These are phyloP conservation scores for Saccharum spontaneum DNA, from an alignment of 176 grass and related monocot species.

Conservation along the genomic window DNA sequence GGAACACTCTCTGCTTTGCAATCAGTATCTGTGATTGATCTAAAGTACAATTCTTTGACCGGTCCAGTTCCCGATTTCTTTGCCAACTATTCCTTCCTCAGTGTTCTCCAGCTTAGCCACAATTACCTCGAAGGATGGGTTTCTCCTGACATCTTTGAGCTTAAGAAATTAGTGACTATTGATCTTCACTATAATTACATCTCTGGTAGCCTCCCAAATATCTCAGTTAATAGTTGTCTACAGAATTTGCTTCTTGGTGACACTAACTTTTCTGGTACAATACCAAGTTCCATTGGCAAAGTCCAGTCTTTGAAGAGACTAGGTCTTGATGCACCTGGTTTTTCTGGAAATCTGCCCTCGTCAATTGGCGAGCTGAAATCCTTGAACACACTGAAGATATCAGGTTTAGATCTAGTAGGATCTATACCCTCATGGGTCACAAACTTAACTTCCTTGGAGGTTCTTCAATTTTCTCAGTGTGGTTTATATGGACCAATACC, in stretches of 20 bases:
- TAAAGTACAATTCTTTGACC: too few species aligned
- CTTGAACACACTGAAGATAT: background rate
- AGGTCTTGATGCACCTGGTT: background rate
- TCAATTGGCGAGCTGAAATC: background rate
- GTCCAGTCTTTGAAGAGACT: conserved; percentile 34
- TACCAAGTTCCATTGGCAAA: too few species aligned
- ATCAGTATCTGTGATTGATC: too few species aligned
- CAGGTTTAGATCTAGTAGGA: background rate
- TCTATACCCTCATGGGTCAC: background rate
- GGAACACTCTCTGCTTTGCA: too few species aligned
- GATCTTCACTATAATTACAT: conserved; percentile 26
- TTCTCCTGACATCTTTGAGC: conserved; percentile 18
- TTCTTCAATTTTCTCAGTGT: conserved; percentile 12
- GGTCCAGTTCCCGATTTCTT: too few species aligned
- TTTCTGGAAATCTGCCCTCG: background rate
- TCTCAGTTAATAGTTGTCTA: conserved; percentile 14
- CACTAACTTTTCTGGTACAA: too few species aligned
- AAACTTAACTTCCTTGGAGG: conserved; percentile 8
- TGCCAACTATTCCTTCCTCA: conserved; percentile 5
- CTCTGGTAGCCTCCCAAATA: conserved; percentile 32
- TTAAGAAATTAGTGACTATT: conserved; percentile 26
- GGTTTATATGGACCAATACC: conserved; percentile 37
- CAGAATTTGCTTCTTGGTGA: too few species aligned
- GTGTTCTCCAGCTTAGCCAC: conserved; percentile 29
- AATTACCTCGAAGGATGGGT: conserved; percentile 35